A percentile compares a stretch with the other conserved stretches of the same genome.
These are phyloP conservation scores for Phytophthora sp. DNA, from an alignment of 352 stramenopile species.

Conservation along the genomic window DNA sequence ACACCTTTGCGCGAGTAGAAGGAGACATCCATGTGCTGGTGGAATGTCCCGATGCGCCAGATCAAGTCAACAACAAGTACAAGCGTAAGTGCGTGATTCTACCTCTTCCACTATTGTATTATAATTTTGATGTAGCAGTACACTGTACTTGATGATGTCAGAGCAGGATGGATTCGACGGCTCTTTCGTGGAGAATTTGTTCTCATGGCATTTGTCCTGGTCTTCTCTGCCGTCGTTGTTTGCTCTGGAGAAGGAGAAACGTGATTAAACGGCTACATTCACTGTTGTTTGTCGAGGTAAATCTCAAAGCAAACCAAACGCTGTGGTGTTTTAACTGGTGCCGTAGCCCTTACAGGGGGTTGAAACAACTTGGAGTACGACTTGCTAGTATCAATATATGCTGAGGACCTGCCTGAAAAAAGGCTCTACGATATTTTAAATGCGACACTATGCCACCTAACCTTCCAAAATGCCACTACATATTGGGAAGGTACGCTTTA, in stretches of 20 bases:
- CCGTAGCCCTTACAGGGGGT: no score
- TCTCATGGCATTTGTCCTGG: constrained; percentile 24
- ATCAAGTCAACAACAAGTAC: constrained; percentile 18
- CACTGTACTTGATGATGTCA: constrained; percentile 32
- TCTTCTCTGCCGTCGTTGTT: constrained; percentile 34
- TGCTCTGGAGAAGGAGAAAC: constrained; percentile 30
- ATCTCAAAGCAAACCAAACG: no score
- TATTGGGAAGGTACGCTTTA: no score
- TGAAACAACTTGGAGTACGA: no score
- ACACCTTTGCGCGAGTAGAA: constrained; percentile 8
- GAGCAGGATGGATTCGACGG: constrained; percentile 29
- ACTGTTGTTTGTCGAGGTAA: no score
- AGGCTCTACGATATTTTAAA: no score
- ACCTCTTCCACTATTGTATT: no score
- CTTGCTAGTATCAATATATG: no score
- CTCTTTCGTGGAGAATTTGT: constrained; percentile 24
- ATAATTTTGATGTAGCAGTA: constrained; percentile 29
- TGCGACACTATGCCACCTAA: no score
- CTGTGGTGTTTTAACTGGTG: no score
- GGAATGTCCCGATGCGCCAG: constrained; percentile 19
- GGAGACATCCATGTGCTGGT: constrained; percentile 34
- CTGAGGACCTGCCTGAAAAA: no score
- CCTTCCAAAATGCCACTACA: no score
- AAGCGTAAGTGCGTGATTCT: constrained; percentile 32
- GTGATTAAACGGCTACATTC: constrained; percentile 23